Percentiles rank a stretch among this genome's conserved stretches.
phyloP scores from a whole-genome alignment of 345 rosid genomes.

The Eucalyptus virginea region DNA sequence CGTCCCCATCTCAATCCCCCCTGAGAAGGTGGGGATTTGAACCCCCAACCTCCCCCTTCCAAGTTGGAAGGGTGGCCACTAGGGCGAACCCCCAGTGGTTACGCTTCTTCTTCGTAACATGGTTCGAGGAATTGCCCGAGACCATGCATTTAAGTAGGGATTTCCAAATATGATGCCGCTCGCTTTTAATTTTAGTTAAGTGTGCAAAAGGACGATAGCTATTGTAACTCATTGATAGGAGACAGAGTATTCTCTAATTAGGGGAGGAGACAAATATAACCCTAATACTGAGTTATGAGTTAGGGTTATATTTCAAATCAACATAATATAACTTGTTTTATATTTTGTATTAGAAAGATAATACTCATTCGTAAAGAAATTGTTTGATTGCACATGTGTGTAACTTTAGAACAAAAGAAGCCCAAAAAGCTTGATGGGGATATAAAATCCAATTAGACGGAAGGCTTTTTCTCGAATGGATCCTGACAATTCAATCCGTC shows the following conservation, averaged over 20 bases:
- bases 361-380: not conserved
- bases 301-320: not conserved
- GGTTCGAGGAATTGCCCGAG: not conserved
- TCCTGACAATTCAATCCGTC: not conserved
- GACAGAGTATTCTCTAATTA: not conserved
- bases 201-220: not conserved
- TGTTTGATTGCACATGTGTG: not conserved
- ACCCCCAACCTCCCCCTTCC: no score
- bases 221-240: not conserved
- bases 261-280: not conserved
- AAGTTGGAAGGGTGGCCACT: no score
- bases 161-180: not conserved
- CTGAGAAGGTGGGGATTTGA: no score
- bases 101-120: not conserved
- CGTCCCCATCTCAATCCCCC: no score
- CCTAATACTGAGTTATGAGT: not conserved
- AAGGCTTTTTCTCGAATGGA: not conserved
- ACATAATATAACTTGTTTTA: not conserved
- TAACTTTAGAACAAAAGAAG: not conserved
- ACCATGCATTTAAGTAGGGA: not conserved
- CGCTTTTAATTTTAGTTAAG: not conserved
- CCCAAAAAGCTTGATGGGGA: not conserved
- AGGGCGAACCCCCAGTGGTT: no score
- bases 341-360: not conserved
- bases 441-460: not conserved